phyloP scores from a whole-genome alignment of 352 stramenopile species.

The Phytopythium montanum region DNA sequence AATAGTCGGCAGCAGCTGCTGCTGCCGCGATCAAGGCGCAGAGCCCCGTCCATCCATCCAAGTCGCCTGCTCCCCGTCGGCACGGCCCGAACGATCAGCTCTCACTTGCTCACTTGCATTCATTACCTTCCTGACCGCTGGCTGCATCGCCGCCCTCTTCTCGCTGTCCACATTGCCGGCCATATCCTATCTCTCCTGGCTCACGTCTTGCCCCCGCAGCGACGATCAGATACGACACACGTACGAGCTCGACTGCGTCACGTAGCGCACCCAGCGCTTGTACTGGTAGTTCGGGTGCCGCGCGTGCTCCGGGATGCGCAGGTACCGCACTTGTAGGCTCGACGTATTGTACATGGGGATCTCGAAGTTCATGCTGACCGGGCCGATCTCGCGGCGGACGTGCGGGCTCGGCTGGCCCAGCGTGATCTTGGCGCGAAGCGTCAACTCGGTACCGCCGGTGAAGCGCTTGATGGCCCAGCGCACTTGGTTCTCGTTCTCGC shows the following conservation, averaged over 20 bases:
- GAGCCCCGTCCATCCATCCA: too few species aligned
- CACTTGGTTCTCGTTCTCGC: conserved; percentile 93
- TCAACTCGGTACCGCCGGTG: conserved; percentile 93
- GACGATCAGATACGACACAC: conserved; percentile 96
- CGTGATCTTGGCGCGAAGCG: conserved; percentile 92
- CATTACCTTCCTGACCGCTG: too few species aligned
- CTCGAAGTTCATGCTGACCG: conserved; percentile 98
- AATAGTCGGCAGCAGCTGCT: too few species aligned
- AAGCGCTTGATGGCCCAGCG: conserved; percentile 97
- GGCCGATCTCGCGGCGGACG: conserved; percentile 93
- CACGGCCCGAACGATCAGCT: too few species aligned
- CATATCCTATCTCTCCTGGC: too few species aligned
- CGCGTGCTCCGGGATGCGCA: conserved; percentile 96
- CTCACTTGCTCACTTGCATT: too few species aligned
- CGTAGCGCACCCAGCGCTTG: conserved; percentile 99
- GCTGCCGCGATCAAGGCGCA: too few species aligned
- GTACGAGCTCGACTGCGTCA: conserved; percentile 98
- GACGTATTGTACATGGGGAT: conserved; percentile 99
- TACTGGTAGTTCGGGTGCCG: conserved; percentile 96
- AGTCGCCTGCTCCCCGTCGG: too few species aligned
- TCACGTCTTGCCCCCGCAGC: too few species aligned
- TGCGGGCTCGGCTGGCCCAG: conserved; percentile 70
- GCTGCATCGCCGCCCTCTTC: too few species aligned
- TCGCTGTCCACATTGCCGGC: too few species aligned
- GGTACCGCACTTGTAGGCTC: conserved; percentile 96